Evolutionary conservation across 495 filamentous ascomycete species (phyloP).

Genomic region (Jackrogersella minutella): DNA sequence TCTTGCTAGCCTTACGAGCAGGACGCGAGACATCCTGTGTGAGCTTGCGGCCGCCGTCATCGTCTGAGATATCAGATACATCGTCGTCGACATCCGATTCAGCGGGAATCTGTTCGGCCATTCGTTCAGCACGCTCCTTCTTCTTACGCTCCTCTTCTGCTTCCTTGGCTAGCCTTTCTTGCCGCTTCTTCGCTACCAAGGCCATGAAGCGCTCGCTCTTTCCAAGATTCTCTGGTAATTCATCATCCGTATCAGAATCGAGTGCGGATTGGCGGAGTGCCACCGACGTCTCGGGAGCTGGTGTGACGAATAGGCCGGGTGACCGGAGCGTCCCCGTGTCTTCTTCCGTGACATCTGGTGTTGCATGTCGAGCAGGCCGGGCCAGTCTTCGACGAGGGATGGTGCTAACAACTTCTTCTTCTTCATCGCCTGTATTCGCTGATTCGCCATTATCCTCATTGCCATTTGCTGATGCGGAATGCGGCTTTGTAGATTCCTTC

Average conservation of each 20-base stretch:
- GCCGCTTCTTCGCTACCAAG: constrained; percentile 73
- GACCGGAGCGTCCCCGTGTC: constrained; percentile 26
- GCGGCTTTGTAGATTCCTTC: constrained; percentile 11
- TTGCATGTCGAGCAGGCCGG: constrained; percentile 48
- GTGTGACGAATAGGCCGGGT: constrained; percentile 54
- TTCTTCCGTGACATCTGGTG: constrained; percentile 40
- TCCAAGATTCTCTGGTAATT: constrained; percentile 54
- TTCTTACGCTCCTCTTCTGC: constrained; percentile 59
- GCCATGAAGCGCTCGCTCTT: constrained; percentile 69
- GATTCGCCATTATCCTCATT: neutral
- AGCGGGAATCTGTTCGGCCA: constrained; percentile 42
- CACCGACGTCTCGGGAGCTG: constrained; percentile 38
- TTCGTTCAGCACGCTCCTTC: constrained; percentile 58
- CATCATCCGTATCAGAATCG: constrained; percentile 55
- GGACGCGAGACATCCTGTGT: constrained; percentile 70
- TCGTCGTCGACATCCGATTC: constrained; percentile 55
- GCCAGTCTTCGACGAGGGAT: constrained; percentile 42
- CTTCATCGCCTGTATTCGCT: constrained; percentile 18
- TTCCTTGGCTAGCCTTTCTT: constrained; percentile 72
- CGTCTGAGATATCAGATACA: constrained; percentile 62
- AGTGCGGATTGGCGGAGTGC: constrained; percentile 23
- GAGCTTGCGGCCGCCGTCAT: constrained; percentile 63
- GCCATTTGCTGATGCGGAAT: constrained; percentile 2
- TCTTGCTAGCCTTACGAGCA: constrained; percentile 89
- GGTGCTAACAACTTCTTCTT: constrained; percentile 41